Evolutionary conservation across 176 grass and related monocot species (phyloP).

Genomic region (Bromus sterilis): DNA sequence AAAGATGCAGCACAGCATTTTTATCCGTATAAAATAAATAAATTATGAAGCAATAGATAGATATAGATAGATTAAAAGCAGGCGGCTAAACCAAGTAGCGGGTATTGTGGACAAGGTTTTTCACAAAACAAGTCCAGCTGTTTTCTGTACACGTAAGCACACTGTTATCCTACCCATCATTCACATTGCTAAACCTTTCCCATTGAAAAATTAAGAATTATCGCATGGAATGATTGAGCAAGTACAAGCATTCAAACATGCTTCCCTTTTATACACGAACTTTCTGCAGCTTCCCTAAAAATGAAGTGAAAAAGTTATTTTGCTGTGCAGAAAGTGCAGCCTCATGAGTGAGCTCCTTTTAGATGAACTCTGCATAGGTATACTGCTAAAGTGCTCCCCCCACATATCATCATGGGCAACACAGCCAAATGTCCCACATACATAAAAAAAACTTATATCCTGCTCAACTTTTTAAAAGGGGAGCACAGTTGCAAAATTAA

Average conservation of each 20-base stretch:
- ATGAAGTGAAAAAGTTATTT: slow-evolving; percentile 9
- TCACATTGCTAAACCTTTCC: neutral
- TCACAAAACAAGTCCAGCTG: neutral
- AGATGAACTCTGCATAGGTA: slow-evolving; percentile 28
- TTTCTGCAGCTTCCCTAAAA: slow-evolving; percentile 31
- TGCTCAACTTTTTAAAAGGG: neutral
- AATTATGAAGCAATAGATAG: neutral
- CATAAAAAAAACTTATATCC: neutral
- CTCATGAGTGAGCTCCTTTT: slow-evolving; percentile 27
- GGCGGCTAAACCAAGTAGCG: neutral
- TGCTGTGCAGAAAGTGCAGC: slow-evolving; percentile 21
- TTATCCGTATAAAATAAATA: neutral
- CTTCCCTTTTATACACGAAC: slow-evolving; percentile 11
- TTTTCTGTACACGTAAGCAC: neutral
- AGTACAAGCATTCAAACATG: slow-evolving; percentile 34
- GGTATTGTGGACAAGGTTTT: neutral
- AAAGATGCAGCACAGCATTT: neutral
- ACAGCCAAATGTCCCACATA: slow-evolving; percentile 9
- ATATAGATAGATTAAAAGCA: neutral
- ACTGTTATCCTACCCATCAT: neutral
- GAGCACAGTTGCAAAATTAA: neutral
- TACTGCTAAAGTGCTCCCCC: slow-evolving; percentile 18
- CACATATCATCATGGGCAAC: slow-evolving; percentile 38
- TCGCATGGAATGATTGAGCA: slow-evolving; percentile 22
- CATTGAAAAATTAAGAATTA: neutral